Evolutionary conservation across 768 basidiomycete genomes (phyloP).

Genomic region (Tricholomella constricta): DNA sequence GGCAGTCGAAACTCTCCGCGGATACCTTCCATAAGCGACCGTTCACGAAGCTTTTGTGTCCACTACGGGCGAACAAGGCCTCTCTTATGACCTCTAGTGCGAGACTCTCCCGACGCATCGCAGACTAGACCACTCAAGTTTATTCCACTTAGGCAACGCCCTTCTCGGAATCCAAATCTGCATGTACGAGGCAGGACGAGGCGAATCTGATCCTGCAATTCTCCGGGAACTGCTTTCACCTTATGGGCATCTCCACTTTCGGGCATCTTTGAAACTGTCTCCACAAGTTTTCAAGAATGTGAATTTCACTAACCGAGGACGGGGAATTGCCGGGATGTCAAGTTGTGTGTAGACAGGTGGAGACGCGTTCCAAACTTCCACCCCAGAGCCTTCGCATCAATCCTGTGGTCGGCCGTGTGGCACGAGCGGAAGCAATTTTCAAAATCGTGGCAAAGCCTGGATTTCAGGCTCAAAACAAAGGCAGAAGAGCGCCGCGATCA

Average conservation of each 20-base stretch:
- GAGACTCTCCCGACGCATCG: not conserved
- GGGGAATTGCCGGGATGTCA: not conserved
- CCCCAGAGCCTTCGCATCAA: not conserved
- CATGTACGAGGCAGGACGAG: too few relatives aligned
- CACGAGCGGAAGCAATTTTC: not conserved
- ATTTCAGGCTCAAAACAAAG: not conserved
- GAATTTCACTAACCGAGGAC: not conserved
- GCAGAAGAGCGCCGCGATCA: not conserved
- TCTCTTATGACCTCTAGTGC: not conserved
- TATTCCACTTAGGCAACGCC: too few relatives aligned
- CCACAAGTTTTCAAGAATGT: not conserved
- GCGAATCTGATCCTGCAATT: too few relatives aligned
- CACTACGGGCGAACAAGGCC: too few relatives aligned
- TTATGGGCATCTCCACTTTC: not conserved
- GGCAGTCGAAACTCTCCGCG: not conserved
- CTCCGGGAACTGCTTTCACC: too few relatives aligned
- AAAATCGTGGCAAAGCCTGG: not conserved
- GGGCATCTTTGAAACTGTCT: not conserved
- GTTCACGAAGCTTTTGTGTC: too few relatives aligned
- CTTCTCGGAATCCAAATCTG: too few relatives aligned
- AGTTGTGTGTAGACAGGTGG: too few relatives aligned
- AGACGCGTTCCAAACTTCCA: too few relatives aligned
- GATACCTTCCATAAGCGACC: not conserved
- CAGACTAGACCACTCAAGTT: too few relatives aligned
- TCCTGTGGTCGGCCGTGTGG: not conserved